Conservation (phyloP, 1,139 yeast genomes). For the Taiozyma onychis region DNA sequence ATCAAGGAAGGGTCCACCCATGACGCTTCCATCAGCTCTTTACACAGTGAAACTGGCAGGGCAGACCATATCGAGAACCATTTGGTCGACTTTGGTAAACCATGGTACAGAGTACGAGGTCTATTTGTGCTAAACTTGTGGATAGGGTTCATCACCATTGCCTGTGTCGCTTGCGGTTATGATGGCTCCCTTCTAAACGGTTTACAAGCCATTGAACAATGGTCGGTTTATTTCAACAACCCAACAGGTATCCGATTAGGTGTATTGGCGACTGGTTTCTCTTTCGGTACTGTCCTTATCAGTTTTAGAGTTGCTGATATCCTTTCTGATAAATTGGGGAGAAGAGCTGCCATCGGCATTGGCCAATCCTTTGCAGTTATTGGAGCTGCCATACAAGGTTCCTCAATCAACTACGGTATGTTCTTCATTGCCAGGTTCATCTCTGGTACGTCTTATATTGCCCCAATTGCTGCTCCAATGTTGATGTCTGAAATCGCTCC, state of each 20-base stretch:
- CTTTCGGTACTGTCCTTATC: slow-evolving; percentile 34
- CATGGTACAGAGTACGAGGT: slow-evolving; percentile 3
- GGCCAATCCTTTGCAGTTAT: slow-evolving; percentile 35
- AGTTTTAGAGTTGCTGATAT: slow-evolving; percentile 24
- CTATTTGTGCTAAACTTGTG: slow-evolving; percentile 14
- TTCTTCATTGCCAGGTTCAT: slow-evolving; percentile 32
- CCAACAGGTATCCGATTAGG: slow-evolving; percentile 38
- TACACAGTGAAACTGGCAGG: background rate
- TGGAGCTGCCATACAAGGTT: slow-evolving; percentile 41
- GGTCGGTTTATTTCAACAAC: slow-evolving; percentile 27
- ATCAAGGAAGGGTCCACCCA: background rate
- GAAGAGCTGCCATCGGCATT: slow-evolving; percentile 32
- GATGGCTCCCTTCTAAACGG: slow-evolving; percentile 47
- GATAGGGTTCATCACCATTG: slow-evolving; percentile 33
- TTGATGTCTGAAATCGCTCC: slow-evolving; percentile 32
- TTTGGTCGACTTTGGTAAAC: slow-evolving; percentile 5
- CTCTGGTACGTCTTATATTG: slow-evolving; percentile 32
- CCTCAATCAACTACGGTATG: slow-evolving; percentile 30
- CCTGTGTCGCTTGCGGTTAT: slow-evolving; percentile 41
- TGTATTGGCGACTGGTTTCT: slow-evolving; percentile 42
- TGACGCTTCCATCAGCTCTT: background rate
- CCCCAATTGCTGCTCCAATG: slow-evolving; percentile 25
- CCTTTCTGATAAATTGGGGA: slow-evolving; percentile 39
- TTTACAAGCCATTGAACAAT: slow-evolving; percentile 30
- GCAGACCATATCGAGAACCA: slow-evolving; percentile 1